A percentile compares a stretch with the other conserved stretches of the same genome.
Conservation (phyloP, 2,329 filamentous ascomycete genomes). For the Aspergillus eucalypticola region DNA sequence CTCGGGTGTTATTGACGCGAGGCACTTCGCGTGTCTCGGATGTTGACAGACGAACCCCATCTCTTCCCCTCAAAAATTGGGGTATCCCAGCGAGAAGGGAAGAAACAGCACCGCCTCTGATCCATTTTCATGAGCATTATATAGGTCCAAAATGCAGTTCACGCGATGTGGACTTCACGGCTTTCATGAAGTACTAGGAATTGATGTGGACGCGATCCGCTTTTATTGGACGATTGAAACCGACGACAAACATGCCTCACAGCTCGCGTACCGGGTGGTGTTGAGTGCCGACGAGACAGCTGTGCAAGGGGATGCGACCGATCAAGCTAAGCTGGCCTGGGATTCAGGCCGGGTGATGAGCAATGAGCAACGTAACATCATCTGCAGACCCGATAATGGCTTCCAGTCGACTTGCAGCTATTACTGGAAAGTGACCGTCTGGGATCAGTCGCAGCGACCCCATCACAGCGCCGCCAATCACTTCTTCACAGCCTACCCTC, state of each 20-base stretch:
- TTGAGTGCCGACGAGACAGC: constrained; percentile 7
- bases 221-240: constrained; percentile 24
- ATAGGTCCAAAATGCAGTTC: constrained; percentile 12
- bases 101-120: too few relatives aligned
- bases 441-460: constrained; percentile 13
- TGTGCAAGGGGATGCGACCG: background rate
- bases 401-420: constrained; percentile 24
- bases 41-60: too few relatives aligned
- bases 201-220: constrained; percentile 24
- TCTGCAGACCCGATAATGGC: constrained; percentile 20
- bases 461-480: constrained; percentile 21
- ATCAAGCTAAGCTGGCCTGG: constrained; percentile 11
- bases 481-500: constrained; percentile 26
- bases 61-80: too few relatives aligned
- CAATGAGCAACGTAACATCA: constrained; percentile 25
- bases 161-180: constrained; percentile 27
- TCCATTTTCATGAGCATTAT: too few relatives aligned
- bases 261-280: constrained; percentile 21
- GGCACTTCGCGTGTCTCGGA: too few relatives aligned
- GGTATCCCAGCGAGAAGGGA: too few relatives aligned
- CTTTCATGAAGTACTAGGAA: constrained; percentile 26
- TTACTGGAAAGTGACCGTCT: constrained; percentile 25
- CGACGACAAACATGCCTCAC: constrained; percentile 4
- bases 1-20: too few relatives aligned
- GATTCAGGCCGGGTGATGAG: constrained; percentile 23